Percentiles rank a stretch among this genome's conserved stretches.
phyloP scores from a whole-genome alignment of 2,329 filamentous ascomycete genomes.

The Scytalidium lignicola region DNA sequence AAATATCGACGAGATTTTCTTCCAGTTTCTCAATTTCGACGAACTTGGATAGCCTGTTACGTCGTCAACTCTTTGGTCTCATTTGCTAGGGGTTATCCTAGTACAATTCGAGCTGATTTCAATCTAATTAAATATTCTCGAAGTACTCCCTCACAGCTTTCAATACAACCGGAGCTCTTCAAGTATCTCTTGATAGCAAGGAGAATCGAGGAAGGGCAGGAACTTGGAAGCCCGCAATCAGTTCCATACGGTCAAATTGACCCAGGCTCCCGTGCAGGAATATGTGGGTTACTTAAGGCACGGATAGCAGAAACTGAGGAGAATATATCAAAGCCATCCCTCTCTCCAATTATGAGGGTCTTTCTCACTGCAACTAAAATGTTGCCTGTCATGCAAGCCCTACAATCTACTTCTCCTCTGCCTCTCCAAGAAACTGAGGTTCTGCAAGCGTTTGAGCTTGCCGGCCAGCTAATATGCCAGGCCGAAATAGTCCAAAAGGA shows the following conservation, averaged over 20 bases:
- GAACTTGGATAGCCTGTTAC: neutral
- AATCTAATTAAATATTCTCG: neutral
- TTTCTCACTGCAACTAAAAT: neutral
- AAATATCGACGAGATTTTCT: neutral
- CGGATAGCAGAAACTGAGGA: neutral
- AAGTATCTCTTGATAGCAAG: neutral
- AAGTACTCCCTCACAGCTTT: neutral
- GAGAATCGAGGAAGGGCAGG: neutral
- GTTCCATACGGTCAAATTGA: neutral
- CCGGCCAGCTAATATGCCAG: neutral
- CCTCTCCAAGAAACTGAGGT: conserved; percentile 1
- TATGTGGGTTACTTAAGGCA: neutral
- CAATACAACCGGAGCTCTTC: neutral
- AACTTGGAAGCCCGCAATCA: neutral
- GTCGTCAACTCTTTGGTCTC: neutral
- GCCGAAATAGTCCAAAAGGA: neutral
- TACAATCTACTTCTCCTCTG: conserved; percentile 1
- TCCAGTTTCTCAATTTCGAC: neutral
- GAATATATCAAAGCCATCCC: neutral
- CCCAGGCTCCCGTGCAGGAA: neutral
- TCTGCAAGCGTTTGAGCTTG: neutral
- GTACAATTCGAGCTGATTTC: neutral
- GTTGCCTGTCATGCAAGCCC: neutral
- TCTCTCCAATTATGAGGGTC: neutral
- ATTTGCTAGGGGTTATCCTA: neutral